phyloP scores from a whole-genome alignment of 352 stramenopile genomes.

The Elongisporangium senticosum region DNA sequence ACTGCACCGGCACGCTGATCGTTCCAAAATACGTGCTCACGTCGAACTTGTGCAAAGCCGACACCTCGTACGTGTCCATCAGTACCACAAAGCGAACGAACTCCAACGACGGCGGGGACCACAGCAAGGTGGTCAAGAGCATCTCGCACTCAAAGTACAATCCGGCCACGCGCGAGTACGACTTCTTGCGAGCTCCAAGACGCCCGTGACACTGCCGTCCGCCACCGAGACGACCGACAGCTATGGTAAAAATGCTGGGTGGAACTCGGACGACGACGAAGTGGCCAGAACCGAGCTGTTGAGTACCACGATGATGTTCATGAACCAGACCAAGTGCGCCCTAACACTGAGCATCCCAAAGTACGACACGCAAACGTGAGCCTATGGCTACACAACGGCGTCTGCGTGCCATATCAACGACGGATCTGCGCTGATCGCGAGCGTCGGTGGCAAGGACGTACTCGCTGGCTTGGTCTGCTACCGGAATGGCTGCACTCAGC shows the following conservation, averaged over 20 bases:
- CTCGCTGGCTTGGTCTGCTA: background rate
- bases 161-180: slow-evolving; percentile 20
- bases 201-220: slow-evolving; percentile 25
- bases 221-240: background rate
- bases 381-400: background rate
- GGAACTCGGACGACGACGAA: background rate
- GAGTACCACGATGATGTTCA: background rate
- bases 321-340: background rate
- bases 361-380: background rate
- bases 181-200: slow-evolving; percentile 36
- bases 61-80: slow-evolving; percentile 38
- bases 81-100: slow-evolving; percentile 48
- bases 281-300: background rate
- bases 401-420: background rate
- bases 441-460: background rate
- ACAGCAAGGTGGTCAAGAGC: slow-evolving; percentile 38
- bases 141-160: slow-evolving; percentile 47
- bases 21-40: slow-evolving; percentile 33
- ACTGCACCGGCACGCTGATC: slow-evolving; percentile 27
- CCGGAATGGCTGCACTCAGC: background rate
- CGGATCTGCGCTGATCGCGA: background rate
- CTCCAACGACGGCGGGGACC: slow-evolving; percentile 24
- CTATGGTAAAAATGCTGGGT: background rate
- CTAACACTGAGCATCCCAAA: background rate
- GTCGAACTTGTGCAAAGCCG: slow-evolving; percentile 36